Base-by-base conservation (phyloP, 148 eudicot species). In the Vaccinium darrowii region DNA sequence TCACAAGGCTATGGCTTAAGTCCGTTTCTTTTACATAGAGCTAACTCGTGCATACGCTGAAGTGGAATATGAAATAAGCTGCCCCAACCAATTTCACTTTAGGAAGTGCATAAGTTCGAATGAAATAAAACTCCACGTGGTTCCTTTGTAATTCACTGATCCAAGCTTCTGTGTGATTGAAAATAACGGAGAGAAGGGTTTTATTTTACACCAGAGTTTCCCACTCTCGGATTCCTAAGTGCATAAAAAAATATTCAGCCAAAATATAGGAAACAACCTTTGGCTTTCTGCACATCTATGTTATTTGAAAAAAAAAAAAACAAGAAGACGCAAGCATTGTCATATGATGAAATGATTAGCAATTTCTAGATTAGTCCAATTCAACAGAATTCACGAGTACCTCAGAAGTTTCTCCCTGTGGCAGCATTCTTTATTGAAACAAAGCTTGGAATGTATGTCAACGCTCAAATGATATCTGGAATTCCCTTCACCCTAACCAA, bases 361-460 rank as follows among this genome's bases (percentile, higher is more conserved):
- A 69, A 27, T 27, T 33, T 69, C 8, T 5, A 69, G 74, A 69
- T 39, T 12, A 27, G 4, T 27, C 39, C 27, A 69, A 69, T 69
- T 69, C 18, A 69, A 27, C 43, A 69, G 19, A 69, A 13, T 69
- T 16, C 43, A 14, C 0, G 18, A 69, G 74, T 69, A 27, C 77
- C 60, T 78, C 25, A 50, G 6, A 21, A 27, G 39, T 78, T 3
- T 82, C 63, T 33, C 69, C 82, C 81, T 27, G 57, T 78, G 72
- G 86, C n/a, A 3, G 85, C 82, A 58, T 84, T 84, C 87, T 86
- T 82, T 58, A 89, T 79, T 5, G 87, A 87, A 8, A 89, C 30
- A 50, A 87, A 89, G 30, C 88, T 82, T 16, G 91, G 92, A 5
- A 84, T 77, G 76, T 86, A 83, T 12, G 90, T 86, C 11, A 87